phyloP scores from a whole-genome alignment of 345 rosid genomes.

The Syzygium aqueum region DNA sequence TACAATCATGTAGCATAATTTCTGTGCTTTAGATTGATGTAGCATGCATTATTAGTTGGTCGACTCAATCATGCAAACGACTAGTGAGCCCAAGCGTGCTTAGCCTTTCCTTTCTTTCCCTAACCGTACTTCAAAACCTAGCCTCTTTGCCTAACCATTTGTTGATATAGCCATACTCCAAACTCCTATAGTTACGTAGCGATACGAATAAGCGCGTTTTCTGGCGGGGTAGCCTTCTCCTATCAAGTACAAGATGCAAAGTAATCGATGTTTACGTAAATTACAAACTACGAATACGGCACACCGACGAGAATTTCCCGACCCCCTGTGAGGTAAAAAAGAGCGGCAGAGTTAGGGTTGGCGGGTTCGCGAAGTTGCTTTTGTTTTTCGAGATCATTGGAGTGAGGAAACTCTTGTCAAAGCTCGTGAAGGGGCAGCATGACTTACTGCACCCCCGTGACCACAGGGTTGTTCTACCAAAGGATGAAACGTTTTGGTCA shows the following conservation, averaged over 20 bases:
- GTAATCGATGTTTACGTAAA: neutral
- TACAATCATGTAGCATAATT: neutral
- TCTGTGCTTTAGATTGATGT: neutral
- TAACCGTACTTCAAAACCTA: neutral
- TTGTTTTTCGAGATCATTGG: neutral
- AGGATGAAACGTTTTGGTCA: neutral
- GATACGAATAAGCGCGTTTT: neutral
- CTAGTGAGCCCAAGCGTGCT: neutral
- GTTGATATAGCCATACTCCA: neutral
- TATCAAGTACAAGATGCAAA: accelerated
- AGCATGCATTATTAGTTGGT: neutral
- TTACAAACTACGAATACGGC: neutral
- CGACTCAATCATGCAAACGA: neutral
- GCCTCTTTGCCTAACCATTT: neutral
- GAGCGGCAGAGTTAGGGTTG: neutral
- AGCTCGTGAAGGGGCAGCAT: neutral
- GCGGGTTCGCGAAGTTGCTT: neutral
- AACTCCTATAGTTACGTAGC: neutral
- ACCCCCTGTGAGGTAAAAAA: no score
- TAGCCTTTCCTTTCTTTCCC: neutral
- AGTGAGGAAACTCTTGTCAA: neutral
- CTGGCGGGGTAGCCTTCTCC: neutral
- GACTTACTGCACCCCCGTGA: neutral
- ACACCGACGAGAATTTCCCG: neutral
- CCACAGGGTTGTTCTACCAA: neutral